Evolutionary conservation across 192 early-diverging fungal species (phyloP).

Genomic region (Gamsiella multidivaricata): DNA sequence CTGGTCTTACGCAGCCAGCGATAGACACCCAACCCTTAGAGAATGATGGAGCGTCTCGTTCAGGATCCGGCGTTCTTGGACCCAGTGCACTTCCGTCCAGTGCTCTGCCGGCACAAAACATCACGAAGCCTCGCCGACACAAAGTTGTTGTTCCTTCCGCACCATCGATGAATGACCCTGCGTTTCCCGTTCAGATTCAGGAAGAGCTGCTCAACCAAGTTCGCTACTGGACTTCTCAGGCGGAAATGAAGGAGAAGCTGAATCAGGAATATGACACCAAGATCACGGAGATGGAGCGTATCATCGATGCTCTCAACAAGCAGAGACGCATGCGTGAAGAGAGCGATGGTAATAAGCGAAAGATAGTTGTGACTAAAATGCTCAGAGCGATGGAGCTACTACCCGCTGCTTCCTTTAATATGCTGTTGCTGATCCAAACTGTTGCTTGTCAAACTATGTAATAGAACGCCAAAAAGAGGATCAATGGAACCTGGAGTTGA

Average conservation of each 20-base stretch:
- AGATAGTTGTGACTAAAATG: background rate
- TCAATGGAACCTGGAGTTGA: constrained; percentile 64
- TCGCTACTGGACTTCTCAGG: constrained; percentile 53
- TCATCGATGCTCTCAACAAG: constrained; percentile 61
- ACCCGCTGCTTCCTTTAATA: background rate
- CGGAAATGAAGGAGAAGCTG: constrained; percentile 53
- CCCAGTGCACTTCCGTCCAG: constrained; percentile 49
- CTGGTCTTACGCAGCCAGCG: constrained; percentile 26
- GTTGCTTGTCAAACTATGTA: background rate
- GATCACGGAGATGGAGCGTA: constrained; percentile 64
- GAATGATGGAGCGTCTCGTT: constrained; percentile 4
- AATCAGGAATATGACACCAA: constrained; percentile 61
- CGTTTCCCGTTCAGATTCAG: constrained; percentile 49
- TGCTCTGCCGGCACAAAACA: constrained; percentile 33
- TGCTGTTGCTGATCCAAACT: background rate
- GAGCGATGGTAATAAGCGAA: constrained; percentile 61
- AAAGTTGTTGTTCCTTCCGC: constrained; percentile 39
- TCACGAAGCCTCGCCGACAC: constrained; percentile 50
- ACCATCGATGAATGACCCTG: constrained; percentile 39
- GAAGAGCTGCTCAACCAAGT: constrained; percentile 51
- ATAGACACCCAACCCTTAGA: constrained; percentile 32
- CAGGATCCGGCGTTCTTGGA: constrained; percentile 23
- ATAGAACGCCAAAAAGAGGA: constrained; percentile 66
- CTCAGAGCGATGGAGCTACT: too few relatives aligned
- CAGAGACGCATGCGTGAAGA: constrained; percentile 66